Conservation (phyloP, 306 rosid species). For the Cucurbita ficifolia region DNA sequence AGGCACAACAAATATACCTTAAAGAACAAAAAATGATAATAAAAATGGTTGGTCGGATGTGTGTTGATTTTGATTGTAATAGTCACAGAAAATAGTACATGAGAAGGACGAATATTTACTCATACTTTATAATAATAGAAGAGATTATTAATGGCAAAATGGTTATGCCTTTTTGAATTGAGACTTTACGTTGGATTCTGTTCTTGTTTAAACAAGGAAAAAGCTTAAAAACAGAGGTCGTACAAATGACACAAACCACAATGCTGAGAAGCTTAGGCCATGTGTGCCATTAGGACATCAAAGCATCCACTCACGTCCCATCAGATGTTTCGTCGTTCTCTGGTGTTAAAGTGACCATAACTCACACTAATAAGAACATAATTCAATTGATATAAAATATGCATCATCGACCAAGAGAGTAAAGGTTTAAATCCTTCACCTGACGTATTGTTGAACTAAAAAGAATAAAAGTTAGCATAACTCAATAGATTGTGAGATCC, state of each 20-base stretch:
- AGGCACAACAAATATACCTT: no score
- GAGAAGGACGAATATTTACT: not conserved
- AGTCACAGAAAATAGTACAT: not conserved
- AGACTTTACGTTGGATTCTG: not conserved
- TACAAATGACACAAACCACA: not conserved
- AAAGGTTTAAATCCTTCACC: no score
- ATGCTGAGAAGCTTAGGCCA: not conserved
- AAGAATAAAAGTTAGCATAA: no score
- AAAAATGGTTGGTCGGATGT: no score
- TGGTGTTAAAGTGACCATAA: no score
- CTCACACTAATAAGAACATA: no score
- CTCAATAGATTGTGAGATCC: no score
- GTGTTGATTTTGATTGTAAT: not conserved
- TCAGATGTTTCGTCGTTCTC: not conserved
- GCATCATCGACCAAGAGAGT: no score
- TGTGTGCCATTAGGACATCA: not conserved
- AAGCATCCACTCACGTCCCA: not conserved
- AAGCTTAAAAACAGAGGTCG: not conserved
- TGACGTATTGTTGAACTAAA: no score
- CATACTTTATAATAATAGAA: not conserved
- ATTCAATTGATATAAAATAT: no score
- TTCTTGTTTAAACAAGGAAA: not conserved
- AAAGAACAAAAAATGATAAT: no score
- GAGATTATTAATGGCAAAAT: not conserved
- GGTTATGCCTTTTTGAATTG: not conserved